A percentile compares a stretch with the other conserved stretches of the same genome.
phyloP scores from a whole-genome alignment of 2,329 filamentous ascomycete species.

The Calonectria hongkongensis region DNA sequence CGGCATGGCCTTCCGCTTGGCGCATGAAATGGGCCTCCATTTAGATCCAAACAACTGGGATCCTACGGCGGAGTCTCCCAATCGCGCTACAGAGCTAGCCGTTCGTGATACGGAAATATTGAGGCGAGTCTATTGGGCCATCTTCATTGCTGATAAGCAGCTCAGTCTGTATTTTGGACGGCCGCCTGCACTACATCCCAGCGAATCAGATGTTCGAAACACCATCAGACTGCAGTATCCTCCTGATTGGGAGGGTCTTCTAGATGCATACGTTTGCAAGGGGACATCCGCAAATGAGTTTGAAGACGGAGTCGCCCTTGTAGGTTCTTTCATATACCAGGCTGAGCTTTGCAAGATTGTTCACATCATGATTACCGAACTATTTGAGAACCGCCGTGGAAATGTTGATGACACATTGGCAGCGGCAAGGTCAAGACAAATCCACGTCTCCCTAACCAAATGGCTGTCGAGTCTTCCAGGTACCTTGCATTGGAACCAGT shows the following conservation, averaged over 20 bases:
- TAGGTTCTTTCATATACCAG: conserved; percentile 67
- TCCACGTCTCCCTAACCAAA: conserved; percentile 67
- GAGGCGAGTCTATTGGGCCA: conserved; percentile 70
- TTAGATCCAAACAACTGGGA: conserved; percentile 71
- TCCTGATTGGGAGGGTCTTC: conserved; percentile 67
- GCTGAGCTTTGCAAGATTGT: conserved; percentile 69
- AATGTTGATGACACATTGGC: conserved; percentile 64
- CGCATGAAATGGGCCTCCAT: conserved; percentile 72
- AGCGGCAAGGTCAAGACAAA: conserved; percentile 65
- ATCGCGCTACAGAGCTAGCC: conserved; percentile 48
- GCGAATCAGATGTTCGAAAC: conserved; percentile 69
- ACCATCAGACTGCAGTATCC: conserved; percentile 70
- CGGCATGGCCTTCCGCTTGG: conserved; percentile 70
- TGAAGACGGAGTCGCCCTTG: conserved; percentile 66
- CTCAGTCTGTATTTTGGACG: conserved; percentile 71
- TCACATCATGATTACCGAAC: conserved; percentile 69
- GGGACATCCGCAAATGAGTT: conserved; percentile 66
- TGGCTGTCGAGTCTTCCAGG: conserved; percentile 68
- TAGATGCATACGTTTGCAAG: conserved; percentile 68
- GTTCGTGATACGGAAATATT: conserved; percentile 67
- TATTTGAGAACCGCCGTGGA: conserved; percentile 68
- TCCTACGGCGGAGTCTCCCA: conserved; percentile 59
- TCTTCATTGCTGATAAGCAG: conserved; percentile 70
- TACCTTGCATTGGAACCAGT: conserved; percentile 71
- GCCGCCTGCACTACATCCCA: conserved; percentile 69